Evolutionary conservation across 169 alveolate genomes (phyloP).

Genomic region (Besnoitia besnoiti): DNA sequence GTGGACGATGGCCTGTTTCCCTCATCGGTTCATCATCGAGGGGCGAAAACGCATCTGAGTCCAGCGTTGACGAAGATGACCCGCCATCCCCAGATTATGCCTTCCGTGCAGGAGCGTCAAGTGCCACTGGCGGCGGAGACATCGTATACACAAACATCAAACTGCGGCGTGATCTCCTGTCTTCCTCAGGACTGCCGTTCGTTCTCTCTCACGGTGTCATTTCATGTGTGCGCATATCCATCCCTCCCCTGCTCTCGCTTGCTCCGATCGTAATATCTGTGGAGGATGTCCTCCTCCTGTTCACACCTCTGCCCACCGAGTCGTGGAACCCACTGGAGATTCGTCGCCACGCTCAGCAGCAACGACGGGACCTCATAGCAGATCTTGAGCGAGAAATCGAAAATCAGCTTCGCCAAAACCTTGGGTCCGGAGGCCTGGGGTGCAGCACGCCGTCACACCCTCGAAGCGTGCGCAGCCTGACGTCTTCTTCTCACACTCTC

Average conservation of each 20-base stretch:
- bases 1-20: not conserved
- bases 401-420: not conserved
- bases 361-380: conserved; percentile 14
- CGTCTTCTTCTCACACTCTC: not conserved
- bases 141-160: conserved; percentile 21
- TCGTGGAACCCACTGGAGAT: conserved; percentile 17
- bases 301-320: not conserved
- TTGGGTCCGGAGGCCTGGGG: not conserved
- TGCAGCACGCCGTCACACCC: not conserved
- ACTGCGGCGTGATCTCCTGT: conserved; percentile 9
- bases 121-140: conserved; percentile 11
- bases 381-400: conserved; percentile 14
- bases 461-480: not conserved
- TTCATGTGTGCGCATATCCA: not conserved
- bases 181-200: conserved; percentile 20
- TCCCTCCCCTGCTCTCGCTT: conserved; percentile 36
- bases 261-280: conserved; percentile 6
- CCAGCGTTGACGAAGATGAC: not conserved
- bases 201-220: conserved; percentile 17
- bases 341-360: conserved; percentile 4
- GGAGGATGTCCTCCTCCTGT: not conserved
- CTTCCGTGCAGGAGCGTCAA: not conserved
- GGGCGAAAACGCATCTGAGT: not conserved
- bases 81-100: not conserved
- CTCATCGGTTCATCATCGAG: no score